Evolutionary conservation across 1,284 basidiomycete genomes (phyloP).

Genomic region (Tylopilus sp.): DNA sequence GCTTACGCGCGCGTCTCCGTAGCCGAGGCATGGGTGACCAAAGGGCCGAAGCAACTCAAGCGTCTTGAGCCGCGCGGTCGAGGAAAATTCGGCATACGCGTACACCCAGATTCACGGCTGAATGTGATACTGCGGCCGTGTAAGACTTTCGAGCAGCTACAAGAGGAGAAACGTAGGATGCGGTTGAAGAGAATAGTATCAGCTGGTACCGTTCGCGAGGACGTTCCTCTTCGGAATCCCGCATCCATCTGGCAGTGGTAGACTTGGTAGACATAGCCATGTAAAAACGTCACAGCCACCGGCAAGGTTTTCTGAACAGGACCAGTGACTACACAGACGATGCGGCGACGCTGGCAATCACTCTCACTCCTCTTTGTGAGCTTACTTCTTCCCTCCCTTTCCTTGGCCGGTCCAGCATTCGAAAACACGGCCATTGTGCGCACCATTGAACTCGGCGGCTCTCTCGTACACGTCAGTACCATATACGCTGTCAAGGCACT

Average conservation of each 20-base stretch:
- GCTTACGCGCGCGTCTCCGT: conserved; percentile 9
- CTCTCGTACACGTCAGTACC: conserved; percentile 81
- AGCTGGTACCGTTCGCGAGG: conserved; percentile 74
- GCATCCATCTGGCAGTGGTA: conserved; percentile 83
- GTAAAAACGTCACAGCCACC: conserved; percentile 15
- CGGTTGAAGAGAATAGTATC: conserved; percentile 76
- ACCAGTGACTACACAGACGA: conserved; percentile 28
- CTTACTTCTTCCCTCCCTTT: conserved; percentile 31
- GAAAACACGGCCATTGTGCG: conserved; percentile 86
- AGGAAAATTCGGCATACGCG: conserved; percentile 75
- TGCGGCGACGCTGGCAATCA: conserved; percentile 42
- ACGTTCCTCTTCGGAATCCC: conserved; percentile 74
- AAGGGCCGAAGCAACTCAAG: conserved; percentile 66
- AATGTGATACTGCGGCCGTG: conserved; percentile 83
- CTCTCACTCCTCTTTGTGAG: conserved; percentile 39
- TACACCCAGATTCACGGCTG: conserved; percentile 75
- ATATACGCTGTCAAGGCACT: conserved; percentile 81
- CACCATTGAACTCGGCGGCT: conserved; percentile 83
- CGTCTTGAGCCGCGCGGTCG: conserved; percentile 86
- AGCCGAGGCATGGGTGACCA: conserved; percentile 94
- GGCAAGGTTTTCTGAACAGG: not conserved
- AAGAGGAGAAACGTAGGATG: conserved; percentile 58
- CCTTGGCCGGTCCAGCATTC: conserved; percentile 51
- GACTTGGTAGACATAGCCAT: conserved; percentile 16
- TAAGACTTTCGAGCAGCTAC: conserved; percentile 71